A percentile compares a stretch with the other conserved stretches of the same genome.
Evolutionary conservation across 768 basidiomycete species (phyloP).

Genomic region (Mycena polygramma): DNA sequence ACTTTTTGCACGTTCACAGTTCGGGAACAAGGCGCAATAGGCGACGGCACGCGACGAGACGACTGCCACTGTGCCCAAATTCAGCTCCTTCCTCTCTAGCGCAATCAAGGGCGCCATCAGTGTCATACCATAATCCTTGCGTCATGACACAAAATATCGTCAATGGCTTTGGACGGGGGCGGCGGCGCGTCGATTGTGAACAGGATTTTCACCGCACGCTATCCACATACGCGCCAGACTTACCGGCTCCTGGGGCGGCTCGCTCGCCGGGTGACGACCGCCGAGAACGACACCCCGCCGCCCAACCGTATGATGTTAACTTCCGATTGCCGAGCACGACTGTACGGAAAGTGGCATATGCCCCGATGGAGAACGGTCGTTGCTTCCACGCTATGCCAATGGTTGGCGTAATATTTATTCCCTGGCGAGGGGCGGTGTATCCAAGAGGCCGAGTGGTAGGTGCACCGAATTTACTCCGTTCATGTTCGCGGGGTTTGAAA

Average conservation of each 20-base stretch:
- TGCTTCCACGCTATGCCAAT: no score
- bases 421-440: no score
- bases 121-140: neutral
- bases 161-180: neutral
- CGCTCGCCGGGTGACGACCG: neutral
- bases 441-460: no score
- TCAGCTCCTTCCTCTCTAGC: conserved; percentile 9
- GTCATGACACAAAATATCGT: no score
- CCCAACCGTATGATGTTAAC: neutral
- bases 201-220: no score
- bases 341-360: neutral
- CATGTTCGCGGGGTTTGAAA: no score
- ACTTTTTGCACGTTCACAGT: no score
- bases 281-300: neutral
- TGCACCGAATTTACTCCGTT: no score
- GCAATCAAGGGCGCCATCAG: conserved; percentile 3
- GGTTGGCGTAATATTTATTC: no score
- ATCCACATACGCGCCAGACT: no score
- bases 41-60: neutral
- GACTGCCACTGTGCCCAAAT: neutral
- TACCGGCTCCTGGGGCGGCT: neutral
- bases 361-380: neutral
- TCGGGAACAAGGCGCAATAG: neutral
- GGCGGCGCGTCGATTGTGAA: neutral
- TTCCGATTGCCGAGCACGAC: conserved; percentile 16